A percentile compares a stretch with the other conserved stretches of the same genome.
Conservation (phyloP, 345 rosid genomes). For the Aquilaria sinensis region DNA sequence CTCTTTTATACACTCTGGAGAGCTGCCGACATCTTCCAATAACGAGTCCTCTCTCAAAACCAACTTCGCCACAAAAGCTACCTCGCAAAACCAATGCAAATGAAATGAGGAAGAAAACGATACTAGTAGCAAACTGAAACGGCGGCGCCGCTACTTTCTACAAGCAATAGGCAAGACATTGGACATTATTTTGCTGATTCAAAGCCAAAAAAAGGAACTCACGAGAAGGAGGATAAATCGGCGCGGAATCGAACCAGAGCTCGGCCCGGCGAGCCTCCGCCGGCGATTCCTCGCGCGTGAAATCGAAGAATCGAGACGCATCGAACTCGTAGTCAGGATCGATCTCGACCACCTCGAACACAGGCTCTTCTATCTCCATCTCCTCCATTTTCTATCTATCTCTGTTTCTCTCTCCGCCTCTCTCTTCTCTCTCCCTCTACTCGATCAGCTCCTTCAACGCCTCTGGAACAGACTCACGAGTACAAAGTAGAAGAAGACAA, state of each 20-base stretch:
- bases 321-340: constrained; percentile 92
- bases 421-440: constrained; percentile 20
- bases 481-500: constrained; percentile 8
- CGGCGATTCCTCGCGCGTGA: constrained; percentile 52
- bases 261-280: constrained; percentile 61
- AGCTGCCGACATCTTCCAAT: constrained; percentile 25
- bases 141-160: too few relatives aligned
- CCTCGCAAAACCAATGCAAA: too few relatives aligned
- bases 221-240: constrained; percentile 86
- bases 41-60: constrained; percentile 36
- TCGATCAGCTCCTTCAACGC: constrained; percentile 9
- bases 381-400: constrained; percentile 31
- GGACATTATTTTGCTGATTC: too few relatives aligned
- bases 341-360: constrained; percentile 69
- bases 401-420: constrained; percentile 21
- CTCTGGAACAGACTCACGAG: constrained; percentile 12
- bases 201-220: constrained; percentile 23
- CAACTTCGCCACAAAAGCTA: constrained; percentile 58
- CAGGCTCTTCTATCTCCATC: constrained; percentile 44
- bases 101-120: too few relatives aligned
- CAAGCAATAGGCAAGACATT: too few relatives aligned
- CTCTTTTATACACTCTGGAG: constrained; percentile 28
- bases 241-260: constrained; percentile 75
- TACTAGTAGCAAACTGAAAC: too few relatives aligned
- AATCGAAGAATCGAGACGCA: constrained; percentile 74